phyloP scores from a whole-genome alignment of 2,329 filamentous ascomycete genomes.

The Monilinia aucupariae region DNA sequence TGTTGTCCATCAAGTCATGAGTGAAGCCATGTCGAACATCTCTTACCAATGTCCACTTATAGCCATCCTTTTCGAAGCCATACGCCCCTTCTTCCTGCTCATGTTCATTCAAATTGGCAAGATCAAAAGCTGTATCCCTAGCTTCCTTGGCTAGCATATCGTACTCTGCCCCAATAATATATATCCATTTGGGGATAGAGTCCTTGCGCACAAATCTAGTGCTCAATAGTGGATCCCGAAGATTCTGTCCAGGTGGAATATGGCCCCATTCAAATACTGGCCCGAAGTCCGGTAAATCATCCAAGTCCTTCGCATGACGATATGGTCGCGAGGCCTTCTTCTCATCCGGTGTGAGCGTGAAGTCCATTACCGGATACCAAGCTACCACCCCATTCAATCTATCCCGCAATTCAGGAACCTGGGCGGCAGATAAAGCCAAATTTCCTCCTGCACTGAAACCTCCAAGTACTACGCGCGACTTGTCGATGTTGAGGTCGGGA shows the following conservation, averaged over 20 bases:
- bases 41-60: constrained; percentile 22
- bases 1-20: constrained; percentile 21
- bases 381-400: constrained; percentile 38
- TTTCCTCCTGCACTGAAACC: constrained; percentile 51
- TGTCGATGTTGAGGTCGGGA: constrained; percentile 43
- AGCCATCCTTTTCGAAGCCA: constrained; percentile 23
- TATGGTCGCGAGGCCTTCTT: constrained; percentile 34
- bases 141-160: constrained; percentile 25
- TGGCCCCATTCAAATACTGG: constrained; percentile 29
- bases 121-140: constrained; percentile 19
- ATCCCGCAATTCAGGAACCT: constrained; percentile 36
- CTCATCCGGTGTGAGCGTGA: constrained; percentile 32
- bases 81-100: constrained; percentile 15
- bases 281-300: constrained; percentile 21
- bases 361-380: constrained; percentile 44
- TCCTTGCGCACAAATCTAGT: constrained; percentile 24
- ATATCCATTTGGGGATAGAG: constrained; percentile 25
- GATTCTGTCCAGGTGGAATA: constrained; percentile 26
- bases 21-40: constrained; percentile 25
- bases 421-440: constrained; percentile 40
- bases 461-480: constrained; percentile 38
- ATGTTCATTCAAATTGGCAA: constrained; percentile 18
- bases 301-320: constrained; percentile 29
- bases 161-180: constrained; percentile 23
- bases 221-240: constrained; percentile 28